phyloP scores from a whole-genome alignment of 805 yeast species.

The Metahyphopichia silvanorum region DNA sequence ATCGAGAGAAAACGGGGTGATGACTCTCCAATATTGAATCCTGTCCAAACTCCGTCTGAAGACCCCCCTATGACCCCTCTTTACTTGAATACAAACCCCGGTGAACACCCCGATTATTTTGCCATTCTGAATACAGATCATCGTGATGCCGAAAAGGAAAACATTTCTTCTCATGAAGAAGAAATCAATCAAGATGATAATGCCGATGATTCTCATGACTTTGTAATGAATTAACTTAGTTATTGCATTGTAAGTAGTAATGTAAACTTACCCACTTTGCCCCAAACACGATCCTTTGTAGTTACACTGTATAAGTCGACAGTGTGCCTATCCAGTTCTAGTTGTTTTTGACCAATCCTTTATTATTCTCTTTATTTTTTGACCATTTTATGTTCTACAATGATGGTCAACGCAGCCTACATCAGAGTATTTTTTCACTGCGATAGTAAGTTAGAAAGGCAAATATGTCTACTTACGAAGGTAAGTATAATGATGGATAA shows the following conservation, averaged over 20 bases:
- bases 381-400: too few species aligned
- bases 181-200: neutral
- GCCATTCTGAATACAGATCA: neutral
- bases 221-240: neutral
- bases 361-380: too few species aligned
- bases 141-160: neutral
- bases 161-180: neutral
- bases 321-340: too few species aligned
- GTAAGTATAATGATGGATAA: constrained; percentile 23
- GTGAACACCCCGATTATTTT: constrained; percentile 1
- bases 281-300: too few species aligned
- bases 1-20: constrained; percentile 7
- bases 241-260: too few species aligned
- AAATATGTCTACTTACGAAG: constrained; percentile 43
- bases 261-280: too few species aligned
- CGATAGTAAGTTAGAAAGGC: too few species aligned
- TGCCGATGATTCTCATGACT: neutral
- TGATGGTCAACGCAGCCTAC: too few species aligned
- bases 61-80: constrained; percentile 46
- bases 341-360: too few species aligned
- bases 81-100: constrained; percentile 12
- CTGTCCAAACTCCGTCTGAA: constrained; percentile 41
- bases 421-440: too few species aligned
- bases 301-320: too few species aligned
- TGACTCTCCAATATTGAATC: constrained; percentile 31